Percentiles rank a stretch among this genome's conserved stretches.
These are phyloP conservation scores for Rhodotorula sp. DNA, from an alignment of 1,284 basidiomycete genomes.

Conservation along the genomic window DNA sequence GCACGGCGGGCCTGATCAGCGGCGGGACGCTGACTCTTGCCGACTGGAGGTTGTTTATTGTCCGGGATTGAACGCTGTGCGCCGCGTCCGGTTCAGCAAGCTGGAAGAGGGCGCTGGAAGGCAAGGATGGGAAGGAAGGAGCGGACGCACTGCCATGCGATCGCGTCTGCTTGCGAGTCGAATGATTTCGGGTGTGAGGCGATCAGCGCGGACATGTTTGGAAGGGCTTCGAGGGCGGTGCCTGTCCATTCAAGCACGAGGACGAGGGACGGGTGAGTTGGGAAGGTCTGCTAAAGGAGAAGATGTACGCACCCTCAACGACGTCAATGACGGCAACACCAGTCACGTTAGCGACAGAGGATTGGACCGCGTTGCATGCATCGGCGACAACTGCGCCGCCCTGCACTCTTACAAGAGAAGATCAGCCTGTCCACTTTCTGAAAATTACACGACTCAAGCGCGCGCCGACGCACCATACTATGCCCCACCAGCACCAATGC, in stretches of 20 bases:
- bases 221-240: constrained; percentile 88
- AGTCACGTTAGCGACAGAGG: constrained; percentile 67
- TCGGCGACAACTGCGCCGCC: constrained; percentile 83
- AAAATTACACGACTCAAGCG: neutral
- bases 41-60: constrained; percentile 74
- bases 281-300: too few relatives aligned
- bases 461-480: constrained; percentile 52
- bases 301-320: constrained; percentile 72
- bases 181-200: constrained; percentile 82
- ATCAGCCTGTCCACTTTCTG: neutral
- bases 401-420: constrained; percentile 45
- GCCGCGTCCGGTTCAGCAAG: neutral
- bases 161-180: constrained; percentile 74
- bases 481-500: constrained; percentile 60
- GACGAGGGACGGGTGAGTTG: neutral
- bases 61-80: constrained; percentile 67
- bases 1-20: constrained; percentile 58
- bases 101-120: neutral
- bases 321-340: constrained; percentile 92
- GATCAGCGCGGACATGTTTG: constrained; percentile 86
- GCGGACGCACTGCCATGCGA: constrained; percentile 88
- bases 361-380: constrained; percentile 66
- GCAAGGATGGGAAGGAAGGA: neutral
- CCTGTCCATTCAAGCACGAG: constrained; percentile 57
- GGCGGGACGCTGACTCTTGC: constrained; percentile 83